A percentile compares a stretch with the other conserved stretches of the same genome.
These are phyloP conservation scores for Plasmodium berghei DNA, from an alignment of 169 alveolate species.

Conservation along the genomic window DNA sequence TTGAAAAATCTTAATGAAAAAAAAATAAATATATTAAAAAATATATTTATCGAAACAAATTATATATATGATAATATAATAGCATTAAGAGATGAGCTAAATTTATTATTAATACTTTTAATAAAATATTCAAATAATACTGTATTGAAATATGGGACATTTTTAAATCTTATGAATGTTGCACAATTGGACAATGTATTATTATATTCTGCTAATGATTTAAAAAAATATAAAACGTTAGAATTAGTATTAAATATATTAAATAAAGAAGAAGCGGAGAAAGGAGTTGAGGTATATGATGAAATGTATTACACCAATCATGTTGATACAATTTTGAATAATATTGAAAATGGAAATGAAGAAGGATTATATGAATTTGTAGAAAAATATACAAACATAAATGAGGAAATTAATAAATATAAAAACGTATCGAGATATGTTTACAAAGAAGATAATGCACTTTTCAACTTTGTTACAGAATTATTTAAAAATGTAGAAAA, in stretches of 20 bases:
- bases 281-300: not conserved
- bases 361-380: not conserved
- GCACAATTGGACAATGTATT: slow-evolving; percentile 75
- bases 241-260: slow-evolving; percentile 35
- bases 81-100: slow-evolving; percentile 59
- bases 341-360: not conserved
- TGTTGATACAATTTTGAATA: not conserved
- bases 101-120: slow-evolving; percentile 23
- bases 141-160: slow-evolving; percentile 49
- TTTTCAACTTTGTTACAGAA: slow-evolving; percentile 75
- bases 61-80: slow-evolving; percentile 54
- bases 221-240: slow-evolving; percentile 36
- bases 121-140: slow-evolving; percentile 64
- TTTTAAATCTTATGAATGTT: slow-evolving; percentile 64
- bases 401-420: slow-evolving; percentile 52
- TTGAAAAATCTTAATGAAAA: slow-evolving; percentile 35
- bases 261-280: slow-evolving; percentile 5
- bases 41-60: slow-evolving; percentile 56
- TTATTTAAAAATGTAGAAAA: slow-evolving; percentile 75
- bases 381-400: slow-evolving; percentile 11
- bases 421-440: slow-evolving; percentile 66
- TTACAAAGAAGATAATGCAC: slow-evolving; percentile 54
- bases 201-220: slow-evolving; percentile 53
- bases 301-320: not conserved
- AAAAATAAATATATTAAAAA: slow-evolving; percentile 29